Evolutionary conservation across 768 basidiomycete species (phyloP).

Genomic region (Clitopilus passeckerianus): DNA sequence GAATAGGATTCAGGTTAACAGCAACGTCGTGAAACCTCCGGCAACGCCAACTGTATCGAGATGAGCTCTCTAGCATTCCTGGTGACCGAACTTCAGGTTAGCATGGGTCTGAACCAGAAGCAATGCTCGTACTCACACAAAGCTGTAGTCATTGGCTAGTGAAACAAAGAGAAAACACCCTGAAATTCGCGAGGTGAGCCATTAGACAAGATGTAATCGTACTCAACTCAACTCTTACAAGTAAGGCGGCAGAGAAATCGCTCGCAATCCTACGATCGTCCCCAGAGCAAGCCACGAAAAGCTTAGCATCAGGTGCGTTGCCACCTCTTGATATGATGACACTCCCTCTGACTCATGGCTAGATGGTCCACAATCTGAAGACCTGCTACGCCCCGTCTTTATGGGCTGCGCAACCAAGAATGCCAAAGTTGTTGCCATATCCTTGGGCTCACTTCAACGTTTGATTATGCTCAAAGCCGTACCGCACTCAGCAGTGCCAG

Average conservation of each 20-base stretch:
- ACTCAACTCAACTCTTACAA: slow-evolving; percentile 14
- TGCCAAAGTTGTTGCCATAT: slow-evolving; percentile 90
- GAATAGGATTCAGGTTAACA: no score
- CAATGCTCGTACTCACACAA: background rate
- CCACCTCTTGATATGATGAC: background rate
- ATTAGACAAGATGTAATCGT: slow-evolving; percentile 6
- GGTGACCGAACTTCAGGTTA: slow-evolving; percentile 9
- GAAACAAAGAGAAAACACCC: slow-evolving; percentile 88
- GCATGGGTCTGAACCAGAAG: background rate
- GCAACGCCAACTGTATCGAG: background rate
- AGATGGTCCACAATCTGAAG: slow-evolving; percentile 80
- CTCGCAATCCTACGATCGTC: slow-evolving; percentile 75
- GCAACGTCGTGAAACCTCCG: no score
- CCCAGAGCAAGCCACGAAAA: slow-evolving; percentile 71
- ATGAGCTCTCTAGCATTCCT: slow-evolving; percentile 18
- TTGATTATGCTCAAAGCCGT: slow-evolving; percentile 86
- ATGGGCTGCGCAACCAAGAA: slow-evolving; percentile 94
- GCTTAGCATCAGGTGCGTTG: slow-evolving; percentile 65
- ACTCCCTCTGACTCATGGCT: slow-evolving; percentile 3
- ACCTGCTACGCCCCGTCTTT: slow-evolving; percentile 81
- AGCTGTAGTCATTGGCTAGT: slow-evolving; percentile 68
- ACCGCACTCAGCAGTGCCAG: slow-evolving; percentile 69
- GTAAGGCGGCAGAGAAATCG: slow-evolving; percentile 83
- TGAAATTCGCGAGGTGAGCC: slow-evolving; percentile 84
- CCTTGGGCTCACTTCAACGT: slow-evolving; percentile 85